These are phyloP conservation scores for Sicyos baderoa DNA, from an alignment of 306 rosid genomes.

Conservation along the genomic window DNA sequence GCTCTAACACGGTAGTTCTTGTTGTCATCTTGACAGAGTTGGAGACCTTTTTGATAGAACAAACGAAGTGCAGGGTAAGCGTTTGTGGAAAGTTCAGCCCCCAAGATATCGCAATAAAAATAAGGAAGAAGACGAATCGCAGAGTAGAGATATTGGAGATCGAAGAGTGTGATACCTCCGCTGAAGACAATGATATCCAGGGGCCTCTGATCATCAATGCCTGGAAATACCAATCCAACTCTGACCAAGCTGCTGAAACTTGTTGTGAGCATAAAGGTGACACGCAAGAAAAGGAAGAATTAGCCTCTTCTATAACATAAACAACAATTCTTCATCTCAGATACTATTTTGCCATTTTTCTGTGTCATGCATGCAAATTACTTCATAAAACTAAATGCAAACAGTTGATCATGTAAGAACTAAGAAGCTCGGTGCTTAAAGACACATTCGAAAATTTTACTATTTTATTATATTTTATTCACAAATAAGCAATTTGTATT, in stretches of 20 bases:
- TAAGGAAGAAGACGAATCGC: conserved; percentile 21
- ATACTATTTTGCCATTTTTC: neutral
- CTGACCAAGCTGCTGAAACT: conserved; percentile 1
- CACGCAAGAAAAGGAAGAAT: conserved; percentile 10
- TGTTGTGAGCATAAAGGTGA: conserved; percentile 14
- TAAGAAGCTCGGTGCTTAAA: neutral
- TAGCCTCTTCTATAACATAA: neutral
- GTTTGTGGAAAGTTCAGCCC: conserved; percentile 18
- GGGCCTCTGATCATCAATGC: conserved; percentile 17
- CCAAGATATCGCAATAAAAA: conserved; percentile 20
- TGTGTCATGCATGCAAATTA: neutral
- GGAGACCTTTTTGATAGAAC: conserved; percentile 19
- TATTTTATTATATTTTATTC: conserved; percentile 7
- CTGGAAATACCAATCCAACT: conserved; percentile 19
- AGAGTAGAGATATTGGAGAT: conserved; percentile 22
- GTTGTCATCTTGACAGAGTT: conserved; percentile 11
- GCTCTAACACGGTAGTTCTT: neutral
- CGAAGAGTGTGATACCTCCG: conserved; percentile 15
- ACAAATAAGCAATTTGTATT: neutral
- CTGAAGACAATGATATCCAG: conserved; percentile 1
- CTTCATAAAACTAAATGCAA: neutral
- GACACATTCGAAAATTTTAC: neutral
- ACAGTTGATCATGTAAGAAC: conserved; percentile 9
- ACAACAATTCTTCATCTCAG: neutral
- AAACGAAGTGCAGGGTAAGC: conserved; percentile 19